Base-by-base conservation (phyloP, 2,329 filamentous ascomycete genomes). In the Zarea fungicola region DNA sequence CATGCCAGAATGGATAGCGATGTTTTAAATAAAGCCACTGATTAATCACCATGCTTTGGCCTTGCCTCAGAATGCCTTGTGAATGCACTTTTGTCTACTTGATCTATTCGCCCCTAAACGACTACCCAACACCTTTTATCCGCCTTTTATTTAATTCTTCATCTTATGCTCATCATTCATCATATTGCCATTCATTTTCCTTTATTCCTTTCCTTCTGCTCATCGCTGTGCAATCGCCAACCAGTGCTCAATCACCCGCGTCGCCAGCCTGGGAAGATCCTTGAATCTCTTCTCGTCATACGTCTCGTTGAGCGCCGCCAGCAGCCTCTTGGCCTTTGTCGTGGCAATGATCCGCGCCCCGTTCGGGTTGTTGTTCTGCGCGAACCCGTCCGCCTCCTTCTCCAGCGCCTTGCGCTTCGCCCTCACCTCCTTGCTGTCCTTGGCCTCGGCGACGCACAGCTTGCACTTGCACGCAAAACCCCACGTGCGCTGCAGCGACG, bases 381-480 rank as follows among this genome's bases (percentile, higher is more conserved):
- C 31, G 37, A 65, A 65, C 0, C 14, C 37, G 10, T 54, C 49
- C 3, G 52, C 58, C 13, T 62, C 60, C 0, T 52, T 53, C 1
- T 54, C 52, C 1, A 60, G 44, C 28, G 56, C 49, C 0, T 40
- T 44, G 1, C 65, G 55, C 48, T 32, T 54, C 34, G 50, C 52
- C 4, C 60, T 36, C 29, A 59, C 6, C 4, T 26, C 45, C 0
- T 52, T 46, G 2, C 36, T 39, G 16, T 65, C 63, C 1, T 35
- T 36, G 28, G 53, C 54, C 21, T 71, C 67, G 1, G 56, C 62
- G 0, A 31, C 43, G 41, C 69, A 72, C 1, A 72, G 58, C 5
- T 36, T 34, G 40, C 70, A 72, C 0, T 39, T 23, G 39, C 69
- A 72, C 10, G 60, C 52, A 28, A 72, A 72, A 0, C 65, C 63